Conservation (phyloP, 1,284 basidiomycete species). For the Fistulina hepatica region DNA sequence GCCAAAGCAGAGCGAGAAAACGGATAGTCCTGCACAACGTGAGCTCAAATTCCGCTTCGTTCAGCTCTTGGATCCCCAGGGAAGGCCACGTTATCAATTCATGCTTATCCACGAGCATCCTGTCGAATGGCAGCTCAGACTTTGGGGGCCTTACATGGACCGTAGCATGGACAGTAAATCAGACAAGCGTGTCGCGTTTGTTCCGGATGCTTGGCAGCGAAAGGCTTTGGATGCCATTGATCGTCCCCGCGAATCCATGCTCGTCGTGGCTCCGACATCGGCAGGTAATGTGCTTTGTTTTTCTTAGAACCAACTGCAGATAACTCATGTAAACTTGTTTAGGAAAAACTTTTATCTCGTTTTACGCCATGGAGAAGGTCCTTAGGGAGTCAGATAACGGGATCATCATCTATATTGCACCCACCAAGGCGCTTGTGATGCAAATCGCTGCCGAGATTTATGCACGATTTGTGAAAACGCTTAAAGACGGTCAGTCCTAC, state of each 20-base stretch:
- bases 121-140: slow-evolving; percentile 50
- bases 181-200: slow-evolving; percentile 49
- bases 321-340: slow-evolving; percentile 60
- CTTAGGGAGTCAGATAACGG: slow-evolving; percentile 50
- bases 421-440: slow-evolving; percentile 60
- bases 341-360: slow-evolving; percentile 68
- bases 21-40: too few species aligned
- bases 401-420: slow-evolving; percentile 62
- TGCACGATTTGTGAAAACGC: slow-evolving; percentile 52
- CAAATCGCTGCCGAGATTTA: slow-evolving; percentile 64
- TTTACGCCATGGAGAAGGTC: slow-evolving; percentile 63
- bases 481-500: slow-evolving; percentile 33
- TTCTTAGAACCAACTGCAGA: background rate
- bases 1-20: too few species aligned
- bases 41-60: slow-evolving; percentile 45
- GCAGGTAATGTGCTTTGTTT: background rate
- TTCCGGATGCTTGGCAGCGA: slow-evolving; percentile 62
- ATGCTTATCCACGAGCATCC: slow-evolving; percentile 49
- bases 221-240: slow-evolving; percentile 56
- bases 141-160: slow-evolving; percentile 66
- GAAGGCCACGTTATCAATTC: slow-evolving; percentile 32
- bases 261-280: slow-evolving; percentile 46
- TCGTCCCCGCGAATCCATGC: slow-evolving; percentile 40
- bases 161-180: slow-evolving; percentile 51
- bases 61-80: slow-evolving; percentile 40